A percentile compares a stretch with the other conserved stretches of the same genome.
Conservation (phyloP, 2,329 filamentous ascomycete species). For the Fusarium pseudocircinatum region DNA sequence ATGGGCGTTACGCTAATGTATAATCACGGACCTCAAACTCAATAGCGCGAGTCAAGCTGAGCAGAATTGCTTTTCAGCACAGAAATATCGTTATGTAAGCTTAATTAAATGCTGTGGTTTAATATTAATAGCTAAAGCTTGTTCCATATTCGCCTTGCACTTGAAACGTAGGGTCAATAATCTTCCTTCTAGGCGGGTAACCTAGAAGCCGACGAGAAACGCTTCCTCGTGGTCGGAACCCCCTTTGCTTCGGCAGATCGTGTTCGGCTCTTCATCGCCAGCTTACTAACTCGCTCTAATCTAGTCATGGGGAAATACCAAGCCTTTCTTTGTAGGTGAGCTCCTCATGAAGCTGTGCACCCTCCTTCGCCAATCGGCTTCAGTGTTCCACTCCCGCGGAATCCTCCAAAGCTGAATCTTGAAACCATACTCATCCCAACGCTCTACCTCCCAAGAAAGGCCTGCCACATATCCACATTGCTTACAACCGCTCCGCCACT, state of each 20-base stretch:
- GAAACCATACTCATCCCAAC: conserved; percentile 41
- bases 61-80: not conserved
- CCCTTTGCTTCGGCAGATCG: not conserved
- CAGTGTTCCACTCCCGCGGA: conserved; percentile 52
- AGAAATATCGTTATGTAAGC: not conserved
- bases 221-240: not conserved
- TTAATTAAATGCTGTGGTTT: not conserved
- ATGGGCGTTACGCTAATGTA: not conserved
- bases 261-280: too few relatives aligned
- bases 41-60: not conserved
- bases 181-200: too few relatives aligned
- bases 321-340: not conserved
- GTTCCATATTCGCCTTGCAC: not conserved
- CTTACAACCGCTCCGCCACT: conserved; percentile 49
- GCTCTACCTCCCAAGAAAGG: conserved; percentile 55
- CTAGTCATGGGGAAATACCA: not conserved
- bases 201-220: not conserved
- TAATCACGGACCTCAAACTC: not conserved
- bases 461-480: conserved; percentile 64
- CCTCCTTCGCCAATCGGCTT: conserved; percentile 52
- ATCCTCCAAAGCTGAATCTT: conserved; percentile 60
- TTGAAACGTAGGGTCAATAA: not conserved
- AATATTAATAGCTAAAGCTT: not conserved
- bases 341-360: conserved; percentile 8
- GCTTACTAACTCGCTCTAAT: not conserved